Conservation (phyloP, 805 yeast species). For the Candida golubevii region DNA sequence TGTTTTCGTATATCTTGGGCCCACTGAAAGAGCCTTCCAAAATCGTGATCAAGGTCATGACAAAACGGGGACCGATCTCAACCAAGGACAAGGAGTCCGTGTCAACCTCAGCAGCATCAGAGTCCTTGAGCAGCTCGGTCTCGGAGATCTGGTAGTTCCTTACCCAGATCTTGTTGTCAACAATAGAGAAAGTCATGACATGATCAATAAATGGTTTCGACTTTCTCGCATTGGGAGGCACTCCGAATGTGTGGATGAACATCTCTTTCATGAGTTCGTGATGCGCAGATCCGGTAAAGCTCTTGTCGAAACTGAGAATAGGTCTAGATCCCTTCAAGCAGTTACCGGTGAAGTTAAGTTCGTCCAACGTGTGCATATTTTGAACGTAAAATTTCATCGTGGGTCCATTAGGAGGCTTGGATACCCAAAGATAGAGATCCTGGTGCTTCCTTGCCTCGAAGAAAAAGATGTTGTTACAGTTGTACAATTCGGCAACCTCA, state of each 20-base stretch:
- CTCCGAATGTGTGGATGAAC: conserved; percentile 80
- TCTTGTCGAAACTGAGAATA: conserved; percentile 76
- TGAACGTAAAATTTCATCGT: conserved; percentile 90
- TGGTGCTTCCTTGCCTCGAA: conserved; percentile 96
- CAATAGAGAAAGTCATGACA: conserved; percentile 87
- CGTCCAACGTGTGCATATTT: conserved; percentile 94
- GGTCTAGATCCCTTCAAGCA: conserved; percentile 96
- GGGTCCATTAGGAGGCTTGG: conserved; percentile 98
- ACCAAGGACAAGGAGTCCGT: conserved; percentile 68
- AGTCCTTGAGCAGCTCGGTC: conserved; percentile 53
- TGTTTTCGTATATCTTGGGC: conserved; percentile 94
- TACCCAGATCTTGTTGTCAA: conserved; percentile 92
- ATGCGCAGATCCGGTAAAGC: conserved; percentile 66
- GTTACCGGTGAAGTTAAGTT: conserved; percentile 93
- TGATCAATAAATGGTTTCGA: conserved; percentile 94
- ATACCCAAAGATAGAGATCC: conserved; percentile 90
- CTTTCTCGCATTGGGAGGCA: conserved; percentile 90
- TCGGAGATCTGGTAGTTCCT: conserved; percentile 89
- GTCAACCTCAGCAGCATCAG: conserved; percentile 38
- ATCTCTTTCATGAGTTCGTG: conserved; percentile 75
- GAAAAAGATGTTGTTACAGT: conserved; percentile 91
- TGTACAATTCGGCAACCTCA: conserved; percentile 94
- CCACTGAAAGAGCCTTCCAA: conserved; percentile 98
- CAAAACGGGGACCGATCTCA: conserved; percentile 96
- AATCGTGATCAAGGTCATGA: conserved; percentile 83